Evolutionary conservation across 495 filamentous ascomycete species (phyloP).

Genomic region (Melanomma pulvis-pyrius): DNA sequence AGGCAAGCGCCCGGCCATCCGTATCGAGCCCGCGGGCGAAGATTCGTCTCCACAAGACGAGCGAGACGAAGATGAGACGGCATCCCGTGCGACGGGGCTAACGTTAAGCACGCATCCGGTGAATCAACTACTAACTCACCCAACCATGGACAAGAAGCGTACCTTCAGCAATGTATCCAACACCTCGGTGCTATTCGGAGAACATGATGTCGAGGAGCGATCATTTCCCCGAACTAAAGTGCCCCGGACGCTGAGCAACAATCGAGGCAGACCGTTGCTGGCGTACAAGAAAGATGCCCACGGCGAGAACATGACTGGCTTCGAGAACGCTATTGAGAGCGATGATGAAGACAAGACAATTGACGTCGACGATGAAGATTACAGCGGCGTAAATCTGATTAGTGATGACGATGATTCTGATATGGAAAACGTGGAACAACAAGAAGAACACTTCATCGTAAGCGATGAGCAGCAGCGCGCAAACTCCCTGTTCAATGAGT

Average conservation of each 20-base stretch:
- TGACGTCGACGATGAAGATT: conserved; percentile 65
- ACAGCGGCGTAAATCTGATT: conserved; percentile 75
- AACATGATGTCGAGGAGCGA: conserved; percentile 4
- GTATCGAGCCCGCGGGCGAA: conserved; percentile 25
- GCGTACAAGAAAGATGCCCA: conserved; percentile 25
- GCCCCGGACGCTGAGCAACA: conserved; percentile 29
- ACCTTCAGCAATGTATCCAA: conserved; percentile 38
- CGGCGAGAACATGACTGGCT: not conserved
- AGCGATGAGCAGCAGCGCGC: conserved; percentile 51
- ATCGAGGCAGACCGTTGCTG: conserved; percentile 16
- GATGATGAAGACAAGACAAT: conserved; percentile 31
- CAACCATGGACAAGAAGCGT: conserved; percentile 33
- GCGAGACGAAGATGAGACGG: conserved; percentile 22
- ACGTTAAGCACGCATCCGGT: conserved; percentile 15
- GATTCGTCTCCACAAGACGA: conserved; percentile 22
- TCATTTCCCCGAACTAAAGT: conserved; percentile 33
- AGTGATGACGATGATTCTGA: conserved; percentile 71
- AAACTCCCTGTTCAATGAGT: conserved; percentile 37
- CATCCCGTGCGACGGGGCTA: conserved; percentile 35
- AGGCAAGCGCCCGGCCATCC: conserved; percentile 35
- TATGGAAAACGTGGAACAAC: conserved; percentile 66
- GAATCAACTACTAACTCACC: not conserved
- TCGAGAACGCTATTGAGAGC: conserved; percentile 47
- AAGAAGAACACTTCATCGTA: conserved; percentile 67
- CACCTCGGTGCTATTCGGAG: conserved; percentile 34